phyloP scores from a whole-genome alignment of 371 early-diverging fungal genomes.

The Mortierella polycephala region DNA sequence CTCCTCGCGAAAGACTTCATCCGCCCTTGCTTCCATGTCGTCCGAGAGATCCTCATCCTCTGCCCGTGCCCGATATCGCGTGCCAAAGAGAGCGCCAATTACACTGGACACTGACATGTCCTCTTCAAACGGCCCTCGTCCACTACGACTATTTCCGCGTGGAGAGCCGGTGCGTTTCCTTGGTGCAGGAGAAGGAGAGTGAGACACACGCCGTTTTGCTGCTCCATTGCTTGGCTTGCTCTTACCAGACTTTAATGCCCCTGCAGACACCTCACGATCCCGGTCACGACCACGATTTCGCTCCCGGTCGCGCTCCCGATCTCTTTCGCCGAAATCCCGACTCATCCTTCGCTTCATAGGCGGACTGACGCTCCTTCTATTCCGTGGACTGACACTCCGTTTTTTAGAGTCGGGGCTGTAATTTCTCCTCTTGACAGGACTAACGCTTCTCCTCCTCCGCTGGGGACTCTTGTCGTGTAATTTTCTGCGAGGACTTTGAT shows the following conservation, averaged over 20 bases:
- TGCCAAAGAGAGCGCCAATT: slow-evolving; percentile 61
- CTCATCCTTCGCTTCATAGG: slow-evolving; percentile 30
- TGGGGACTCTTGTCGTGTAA: not conserved
- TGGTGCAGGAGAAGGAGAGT: slow-evolving; percentile 27
- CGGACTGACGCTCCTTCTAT: slow-evolving; percentile 23
- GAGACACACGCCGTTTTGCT: slow-evolving; percentile 11
- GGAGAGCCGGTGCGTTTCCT: slow-evolving; percentile 24
- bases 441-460: slow-evolving; percentile 24
- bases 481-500: too few species aligned
- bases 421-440: slow-evolving; percentile 27
- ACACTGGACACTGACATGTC: slow-evolving; percentile 63
- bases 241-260: slow-evolving; percentile 15
- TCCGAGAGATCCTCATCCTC: slow-evolving; percentile 64
- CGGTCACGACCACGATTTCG: slow-evolving; percentile 26
- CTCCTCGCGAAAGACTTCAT: slow-evolving; percentile 68
- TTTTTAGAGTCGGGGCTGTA: slow-evolving; percentile 33
- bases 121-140: slow-evolving; percentile 59
- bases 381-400: slow-evolving; percentile 31
- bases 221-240: slow-evolving; percentile 13
- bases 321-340: slow-evolving; percentile 22
- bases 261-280: slow-evolving; percentile 15
- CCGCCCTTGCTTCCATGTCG: slow-evolving; percentile 71
- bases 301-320: slow-evolving; percentile 28
- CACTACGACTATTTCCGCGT: slow-evolving; percentile 22
- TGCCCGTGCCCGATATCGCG: slow-evolving; percentile 54